phyloP scores from a whole-genome alignment of 2,329 filamentous ascomycete species.

The Aureobasidium sp. region DNA sequence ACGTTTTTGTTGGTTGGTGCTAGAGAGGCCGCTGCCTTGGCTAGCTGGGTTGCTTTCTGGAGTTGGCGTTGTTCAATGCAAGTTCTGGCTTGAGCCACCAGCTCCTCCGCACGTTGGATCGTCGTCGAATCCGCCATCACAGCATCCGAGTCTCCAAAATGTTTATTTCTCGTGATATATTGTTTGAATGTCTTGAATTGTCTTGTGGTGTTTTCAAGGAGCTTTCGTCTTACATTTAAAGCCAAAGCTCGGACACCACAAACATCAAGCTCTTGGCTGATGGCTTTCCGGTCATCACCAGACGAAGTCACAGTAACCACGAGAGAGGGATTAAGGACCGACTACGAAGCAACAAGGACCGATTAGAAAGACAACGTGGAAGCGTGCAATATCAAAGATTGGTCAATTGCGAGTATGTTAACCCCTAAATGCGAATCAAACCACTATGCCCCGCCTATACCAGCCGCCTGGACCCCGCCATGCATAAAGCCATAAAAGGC shows the following conservation, averaged over 20 bases:
- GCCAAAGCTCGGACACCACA: constrained; percentile 4
- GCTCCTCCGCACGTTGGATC: constrained; percentile 9
- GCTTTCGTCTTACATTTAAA: constrained; percentile 3
- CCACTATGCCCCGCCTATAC: constrained; percentile 11
- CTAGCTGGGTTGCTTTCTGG: constrained; percentile 11
- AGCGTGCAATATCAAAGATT: neutral
- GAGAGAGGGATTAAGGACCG: neutral
- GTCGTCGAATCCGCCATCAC: constrained; percentile 9
- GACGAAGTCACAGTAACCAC: neutral
- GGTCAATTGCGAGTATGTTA: neutral
- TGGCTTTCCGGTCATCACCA: neutral
- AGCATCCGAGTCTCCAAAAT: neutral
- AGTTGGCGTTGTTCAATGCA: constrained; percentile 12
- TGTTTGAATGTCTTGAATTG: neutral
- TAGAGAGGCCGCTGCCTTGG: constrained; percentile 14
- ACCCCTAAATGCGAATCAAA: neutral
- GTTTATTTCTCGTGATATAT: neutral
- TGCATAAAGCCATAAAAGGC: constrained; percentile 64
- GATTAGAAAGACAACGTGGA: neutral
- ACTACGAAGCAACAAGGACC: neutral
- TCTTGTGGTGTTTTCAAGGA: neutral
- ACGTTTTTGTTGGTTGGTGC: constrained; percentile 12
- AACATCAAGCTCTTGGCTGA: neutral
- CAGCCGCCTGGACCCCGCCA: constrained; percentile 60
- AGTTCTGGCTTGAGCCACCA: neutral